Conservation (phyloP, 495 filamentous ascomycete species). For the Aspergillus heteromorphus region DNA sequence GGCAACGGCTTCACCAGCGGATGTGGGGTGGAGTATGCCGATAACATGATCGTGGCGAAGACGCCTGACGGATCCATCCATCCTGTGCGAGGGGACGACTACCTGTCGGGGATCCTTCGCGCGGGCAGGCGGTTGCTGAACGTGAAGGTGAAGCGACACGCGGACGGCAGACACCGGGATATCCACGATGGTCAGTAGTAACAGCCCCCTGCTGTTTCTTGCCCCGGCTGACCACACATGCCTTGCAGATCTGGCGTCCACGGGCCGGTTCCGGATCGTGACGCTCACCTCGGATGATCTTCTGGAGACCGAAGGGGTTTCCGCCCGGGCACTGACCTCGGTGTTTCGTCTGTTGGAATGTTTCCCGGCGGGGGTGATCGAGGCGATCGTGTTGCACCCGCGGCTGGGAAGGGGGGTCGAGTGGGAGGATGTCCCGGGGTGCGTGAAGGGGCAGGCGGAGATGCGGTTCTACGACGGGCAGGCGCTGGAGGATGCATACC, state of each 20-base stretch:
- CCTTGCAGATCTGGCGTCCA: slow-evolving; percentile 28
- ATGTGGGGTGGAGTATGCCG: slow-evolving; percentile 37
- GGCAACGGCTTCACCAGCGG: slow-evolving; percentile 41
- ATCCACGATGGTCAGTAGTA: slow-evolving; percentile 40
- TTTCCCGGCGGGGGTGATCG: slow-evolving; percentile 43
- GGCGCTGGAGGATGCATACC: slow-evolving; percentile 61
- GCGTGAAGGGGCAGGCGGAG: slow-evolving; percentile 51
- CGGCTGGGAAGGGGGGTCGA: slow-evolving; percentile 40
- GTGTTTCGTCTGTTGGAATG: slow-evolving; percentile 31
- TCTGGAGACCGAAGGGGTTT: slow-evolving; percentile 18
- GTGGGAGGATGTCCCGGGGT: slow-evolving; percentile 46
- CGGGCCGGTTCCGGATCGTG: slow-evolving; percentile 41
- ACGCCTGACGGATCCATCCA: slow-evolving; percentile 11
- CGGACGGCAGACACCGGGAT: slow-evolving; percentile 37
- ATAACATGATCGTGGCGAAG: slow-evolving; percentile 24
- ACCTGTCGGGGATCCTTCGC: slow-evolving; percentile 35
- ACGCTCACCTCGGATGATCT: slow-evolving; percentile 30
- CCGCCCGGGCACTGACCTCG: slow-evolving; percentile 25
- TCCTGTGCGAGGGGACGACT: slow-evolving; percentile 30
- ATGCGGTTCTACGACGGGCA: slow-evolving; percentile 57
- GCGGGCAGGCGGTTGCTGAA: slow-evolving; percentile 28
- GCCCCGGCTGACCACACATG: neutral
- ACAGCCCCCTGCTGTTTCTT: neutral
- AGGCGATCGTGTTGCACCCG: slow-evolving; percentile 55
- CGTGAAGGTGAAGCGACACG: slow-evolving; percentile 33